phyloP scores from a whole-genome alignment of 1,284 basidiomycete species.

The Tilletia walkeri region DNA sequence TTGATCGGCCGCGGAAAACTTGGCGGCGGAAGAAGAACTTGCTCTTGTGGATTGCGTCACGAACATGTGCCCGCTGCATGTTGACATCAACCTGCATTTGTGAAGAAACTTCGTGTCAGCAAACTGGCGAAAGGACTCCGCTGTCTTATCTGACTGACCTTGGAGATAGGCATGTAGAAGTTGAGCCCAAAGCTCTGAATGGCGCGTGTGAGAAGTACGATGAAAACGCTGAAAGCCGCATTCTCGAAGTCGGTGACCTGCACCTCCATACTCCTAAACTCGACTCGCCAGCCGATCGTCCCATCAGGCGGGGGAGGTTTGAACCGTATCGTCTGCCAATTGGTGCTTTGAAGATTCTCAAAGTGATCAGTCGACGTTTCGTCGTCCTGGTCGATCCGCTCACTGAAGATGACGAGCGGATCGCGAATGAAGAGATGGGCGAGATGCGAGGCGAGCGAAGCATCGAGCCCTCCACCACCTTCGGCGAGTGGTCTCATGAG shows the following conservation, averaged over 20 bases:
- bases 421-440: conserved; percentile 97
- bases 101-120: not conserved
- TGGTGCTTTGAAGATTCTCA: conserved; percentile 99
- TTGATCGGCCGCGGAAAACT: conserved; percentile 63
- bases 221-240: conserved; percentile 90
- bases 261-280: conserved; percentile 98
- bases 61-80: conserved; percentile 82
- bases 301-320: conserved; percentile 87
- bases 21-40: conserved; percentile 89
- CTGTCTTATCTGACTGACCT: conserved; percentile 62
- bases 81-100: conserved; percentile 91
- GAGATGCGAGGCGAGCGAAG: conserved; percentile 82
- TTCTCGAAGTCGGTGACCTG: conserved; percentile 99
- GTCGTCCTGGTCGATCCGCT: conserved; percentile 91
- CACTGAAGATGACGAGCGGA: conserved; percentile 90
- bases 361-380: conserved; percentile 86
- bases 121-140: too few species aligned
- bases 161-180: conserved; percentile 94
- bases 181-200: conserved; percentile 88
- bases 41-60: conserved; percentile 72
- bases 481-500: conserved; percentile 27
- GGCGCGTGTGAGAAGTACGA: conserved; percentile 87
- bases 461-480: conserved; percentile 69
- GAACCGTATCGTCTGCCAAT: conserved; percentile 98
- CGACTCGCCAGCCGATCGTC: conserved; percentile 93